Conservation (phyloP, 2,329 filamentous ascomycete genomes). For the Phoma sp. region DNA sequence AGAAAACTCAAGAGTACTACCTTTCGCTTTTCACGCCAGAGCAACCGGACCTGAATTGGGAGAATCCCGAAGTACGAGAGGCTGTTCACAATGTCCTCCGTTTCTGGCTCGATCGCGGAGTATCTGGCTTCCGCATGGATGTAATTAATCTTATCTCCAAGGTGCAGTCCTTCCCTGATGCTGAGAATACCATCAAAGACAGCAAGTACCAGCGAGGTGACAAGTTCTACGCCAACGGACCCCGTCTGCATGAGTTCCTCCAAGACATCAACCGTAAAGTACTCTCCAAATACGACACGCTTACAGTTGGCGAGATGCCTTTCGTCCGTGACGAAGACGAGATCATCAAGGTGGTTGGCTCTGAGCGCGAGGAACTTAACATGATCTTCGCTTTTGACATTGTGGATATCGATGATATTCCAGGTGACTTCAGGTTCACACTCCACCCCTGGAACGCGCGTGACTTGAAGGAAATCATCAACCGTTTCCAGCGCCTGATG, state of each 20-base stretch:
- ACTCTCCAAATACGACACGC: constrained; percentile 64
- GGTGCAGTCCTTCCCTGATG: constrained; percentile 39
- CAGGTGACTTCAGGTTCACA: constrained; percentile 45
- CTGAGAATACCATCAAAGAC: constrained; percentile 35
- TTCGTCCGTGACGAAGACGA: constrained; percentile 56
- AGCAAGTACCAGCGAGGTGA: constrained; percentile 50
- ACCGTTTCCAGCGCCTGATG: constrained; percentile 45
- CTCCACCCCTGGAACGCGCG: constrained; percentile 42
- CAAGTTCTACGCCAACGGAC: constrained; percentile 69
- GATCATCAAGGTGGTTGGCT: constrained; percentile 54
- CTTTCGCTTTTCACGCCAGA: constrained; percentile 76
- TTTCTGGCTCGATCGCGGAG: constrained; percentile 79
- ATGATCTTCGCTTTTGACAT: constrained; percentile 69
- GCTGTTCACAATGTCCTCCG: constrained; percentile 75
- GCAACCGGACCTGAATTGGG: constrained; percentile 86
- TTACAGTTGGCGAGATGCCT: constrained; percentile 71
- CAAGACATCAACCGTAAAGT: constrained; percentile 67
- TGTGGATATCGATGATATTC: constrained; percentile 46
- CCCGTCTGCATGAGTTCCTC: constrained; percentile 72
- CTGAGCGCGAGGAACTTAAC: constrained; percentile 60
- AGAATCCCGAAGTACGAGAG: constrained; percentile 68
- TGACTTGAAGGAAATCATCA: constrained; percentile 44
- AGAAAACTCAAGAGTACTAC: constrained; percentile 74
- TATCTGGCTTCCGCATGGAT: constrained; percentile 55
- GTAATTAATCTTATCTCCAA: constrained; percentile 49